Conservation (phyloP, 306 rosid species). For the Vachellia collinsii region DNA sequence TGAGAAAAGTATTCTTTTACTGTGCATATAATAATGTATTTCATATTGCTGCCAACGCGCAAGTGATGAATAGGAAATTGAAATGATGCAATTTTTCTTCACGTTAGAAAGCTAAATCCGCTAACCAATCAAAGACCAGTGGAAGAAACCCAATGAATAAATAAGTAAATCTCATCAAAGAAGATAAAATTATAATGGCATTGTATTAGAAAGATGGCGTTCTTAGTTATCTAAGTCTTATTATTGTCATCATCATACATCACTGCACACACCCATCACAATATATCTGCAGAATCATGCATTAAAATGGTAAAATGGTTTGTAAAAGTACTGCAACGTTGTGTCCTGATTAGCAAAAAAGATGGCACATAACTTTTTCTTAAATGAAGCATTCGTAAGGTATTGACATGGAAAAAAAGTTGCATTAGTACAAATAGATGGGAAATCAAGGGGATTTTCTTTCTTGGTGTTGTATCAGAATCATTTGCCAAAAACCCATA, state of each 20-base stretch:
- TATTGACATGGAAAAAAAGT: not conserved
- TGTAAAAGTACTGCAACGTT: too few species aligned
- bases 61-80: not conserved
- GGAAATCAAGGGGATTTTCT: not conserved
- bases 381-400: not conserved
- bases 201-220: not conserved
- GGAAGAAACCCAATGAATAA: not conserved
- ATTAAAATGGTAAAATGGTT: too few species aligned
- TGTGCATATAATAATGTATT: not conserved
- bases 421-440: not conserved
- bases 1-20: not conserved
- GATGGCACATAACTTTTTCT: too few species aligned
- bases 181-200: not conserved
- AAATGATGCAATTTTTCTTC: not conserved
- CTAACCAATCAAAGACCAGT: not conserved
- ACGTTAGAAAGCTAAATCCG: not conserved
- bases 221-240: not conserved
- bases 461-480: not conserved
- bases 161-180: not conserved
- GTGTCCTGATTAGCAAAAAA: too few species aligned
- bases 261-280: not conserved
- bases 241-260: not conserved
- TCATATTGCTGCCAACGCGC: not conserved
- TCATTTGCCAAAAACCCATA: not conserved
- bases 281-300: not conserved